These are phyloP conservation scores for Trichoderma atroviride DNA, from an alignment of 2,329 filamentous ascomycete species.

Conservation along the genomic window DNA sequence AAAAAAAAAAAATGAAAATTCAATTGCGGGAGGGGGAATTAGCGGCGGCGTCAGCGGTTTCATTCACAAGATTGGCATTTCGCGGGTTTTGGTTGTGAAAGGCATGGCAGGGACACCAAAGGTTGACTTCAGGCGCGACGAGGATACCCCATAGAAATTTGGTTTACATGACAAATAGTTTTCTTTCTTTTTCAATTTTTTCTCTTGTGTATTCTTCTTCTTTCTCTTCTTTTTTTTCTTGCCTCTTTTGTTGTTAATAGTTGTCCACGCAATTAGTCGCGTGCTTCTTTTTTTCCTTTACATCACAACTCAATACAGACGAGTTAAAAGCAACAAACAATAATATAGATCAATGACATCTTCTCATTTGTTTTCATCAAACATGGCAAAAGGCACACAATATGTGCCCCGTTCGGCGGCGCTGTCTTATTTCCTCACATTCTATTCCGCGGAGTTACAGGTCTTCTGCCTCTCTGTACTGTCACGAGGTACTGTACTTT, in stretches of 20 bases:
- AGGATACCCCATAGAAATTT: constrained; percentile 21
- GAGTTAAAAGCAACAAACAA: not conserved
- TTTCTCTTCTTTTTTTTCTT: not conserved
- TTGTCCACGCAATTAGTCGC: not conserved
- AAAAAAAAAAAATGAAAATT: not conserved
- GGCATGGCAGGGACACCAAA: constrained; percentile 19
- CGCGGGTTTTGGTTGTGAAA: constrained; percentile 21
- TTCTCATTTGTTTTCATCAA: not conserved
- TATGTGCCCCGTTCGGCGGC: not conserved
- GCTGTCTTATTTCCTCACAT: not conserved
- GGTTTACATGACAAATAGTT: constrained; percentile 5
- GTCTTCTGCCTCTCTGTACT: not conserved
- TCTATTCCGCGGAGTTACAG: not conserved
- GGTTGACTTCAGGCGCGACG: constrained; percentile 21
- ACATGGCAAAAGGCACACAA: not conserved
- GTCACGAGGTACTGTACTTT: not conserved
- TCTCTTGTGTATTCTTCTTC: not conserved
- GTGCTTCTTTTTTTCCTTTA: not conserved
- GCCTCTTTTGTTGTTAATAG: not conserved
- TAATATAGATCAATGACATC: not conserved
- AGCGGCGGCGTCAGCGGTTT: constrained; percentile 23
- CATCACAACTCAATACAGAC: not conserved
- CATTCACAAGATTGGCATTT: constrained; percentile 22
- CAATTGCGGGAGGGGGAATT: not conserved
- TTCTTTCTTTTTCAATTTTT: not conserved